Evolutionary conservation across 164 flowering plant species (phyloP), one percentile per base, ranked within the genome.

Genomic region (Dillenia suffruticosa): DNA sequence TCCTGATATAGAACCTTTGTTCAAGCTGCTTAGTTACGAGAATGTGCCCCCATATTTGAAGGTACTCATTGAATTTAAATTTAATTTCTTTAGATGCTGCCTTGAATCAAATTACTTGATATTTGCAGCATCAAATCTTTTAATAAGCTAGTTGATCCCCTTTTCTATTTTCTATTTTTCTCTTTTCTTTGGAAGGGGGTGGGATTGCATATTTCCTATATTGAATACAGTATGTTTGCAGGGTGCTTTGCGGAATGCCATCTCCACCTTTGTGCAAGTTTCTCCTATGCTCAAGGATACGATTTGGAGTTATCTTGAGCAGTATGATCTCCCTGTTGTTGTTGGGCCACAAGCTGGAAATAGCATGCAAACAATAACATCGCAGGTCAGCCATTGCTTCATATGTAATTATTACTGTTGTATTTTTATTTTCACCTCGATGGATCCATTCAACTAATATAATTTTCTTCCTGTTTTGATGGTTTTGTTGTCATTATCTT

Each of bases 1-100:
- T 76, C 84, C 92, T 56, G 97, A 95, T 74, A 86, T 92, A 65
- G 97, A 95, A 69, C 96, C 97, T 57, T 78, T 95, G 54, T 95
- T 95, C 82, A 95, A 92, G 81, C 97, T 95, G 59, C 92, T 95
- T 60, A 71, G 94, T 68, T 95, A 89, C 70, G 99, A 95, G 72
- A 95, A 88, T 67, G 96, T 92, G 57, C 99, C 99, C 67, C 86
- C 97, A 61, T 88, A 85, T 79, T 79, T 95, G 74, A 92, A 95
- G 97, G 99, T 92, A 58, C 22, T 52, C n/a, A 32, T 53, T 62
- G 22, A 19, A 17, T 44, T 65, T 26, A 19, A 26, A 51, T 40
- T 19, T 19, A 19, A 19, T 19, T 19, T 19, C 22, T 19, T 19
- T 19, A 19, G 1, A 19, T 19, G 22, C 22, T 19, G 22, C 22